A percentile compares a stretch with the other conserved stretches of the same genome.
phyloP scores from a whole-genome alignment of 108 stramenopile genomes.

The Epithemia pelagica region DNA sequence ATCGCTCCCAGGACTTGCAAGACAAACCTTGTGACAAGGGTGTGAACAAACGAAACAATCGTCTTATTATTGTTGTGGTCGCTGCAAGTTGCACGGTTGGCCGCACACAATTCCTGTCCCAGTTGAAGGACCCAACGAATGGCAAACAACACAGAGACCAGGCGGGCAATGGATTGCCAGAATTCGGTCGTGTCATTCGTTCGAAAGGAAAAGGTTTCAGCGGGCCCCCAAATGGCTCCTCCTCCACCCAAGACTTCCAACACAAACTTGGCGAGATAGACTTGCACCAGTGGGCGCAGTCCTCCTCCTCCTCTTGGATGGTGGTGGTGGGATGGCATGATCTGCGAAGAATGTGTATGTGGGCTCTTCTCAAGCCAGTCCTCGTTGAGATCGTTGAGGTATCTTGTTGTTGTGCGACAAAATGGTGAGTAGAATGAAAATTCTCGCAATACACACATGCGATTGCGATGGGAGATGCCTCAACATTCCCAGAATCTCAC shows the following conservation, averaged over 20 bases:
- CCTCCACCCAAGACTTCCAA: slow-evolving; percentile 31
- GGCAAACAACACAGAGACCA: neutral
- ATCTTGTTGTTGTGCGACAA: no score
- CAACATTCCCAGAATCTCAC: no score
- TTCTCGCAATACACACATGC: no score
- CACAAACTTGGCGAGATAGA: slow-evolving; percentile 23
- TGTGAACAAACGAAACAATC: neutral
- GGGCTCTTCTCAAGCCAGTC: no score
- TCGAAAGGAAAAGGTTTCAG: slow-evolving; percentile 21
- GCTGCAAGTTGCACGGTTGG: neutral
- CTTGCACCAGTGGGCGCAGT: no score
- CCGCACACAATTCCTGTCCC: no score
- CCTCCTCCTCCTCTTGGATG: no score
- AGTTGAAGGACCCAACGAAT: neutral
- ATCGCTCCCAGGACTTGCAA: slow-evolving; percentile 14
- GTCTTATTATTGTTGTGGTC: neutral
- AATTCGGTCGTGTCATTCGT: neutral
- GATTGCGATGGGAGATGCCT: no score
- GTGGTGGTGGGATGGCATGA: no score
- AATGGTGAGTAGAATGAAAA: no score
- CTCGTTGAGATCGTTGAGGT: no score
- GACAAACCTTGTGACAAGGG: neutral
- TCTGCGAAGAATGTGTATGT: no score
- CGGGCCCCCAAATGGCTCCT: slow-evolving; percentile 34
- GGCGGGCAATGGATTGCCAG: neutral